Conservation (phyloP, 305 asterid species). For the Plantago coronopus region DNA sequence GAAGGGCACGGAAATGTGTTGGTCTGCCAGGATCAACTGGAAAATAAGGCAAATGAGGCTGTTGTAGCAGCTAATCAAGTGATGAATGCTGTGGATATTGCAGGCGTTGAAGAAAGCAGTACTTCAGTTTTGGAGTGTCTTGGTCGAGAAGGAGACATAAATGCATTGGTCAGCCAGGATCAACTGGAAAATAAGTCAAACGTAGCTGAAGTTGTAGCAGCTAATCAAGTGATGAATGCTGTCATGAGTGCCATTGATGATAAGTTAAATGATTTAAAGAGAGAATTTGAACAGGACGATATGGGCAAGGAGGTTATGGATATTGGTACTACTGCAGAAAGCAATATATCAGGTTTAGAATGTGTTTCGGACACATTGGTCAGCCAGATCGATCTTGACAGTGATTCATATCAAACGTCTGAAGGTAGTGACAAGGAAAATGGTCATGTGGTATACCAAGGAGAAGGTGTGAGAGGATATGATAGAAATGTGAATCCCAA, state of each 20-base stretch:
- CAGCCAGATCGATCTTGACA: constrained; percentile 19
- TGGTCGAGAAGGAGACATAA: constrained; percentile 20
- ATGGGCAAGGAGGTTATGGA: constrained; percentile 21
- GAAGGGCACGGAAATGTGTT: constrained; percentile 23
- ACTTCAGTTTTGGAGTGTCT: constrained; percentile 18
- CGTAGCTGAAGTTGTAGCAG: constrained; percentile 28
- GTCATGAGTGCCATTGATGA: constrained; percentile 20
- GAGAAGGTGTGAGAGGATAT: constrained; percentile 8
- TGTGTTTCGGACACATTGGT: constrained; percentile 17
- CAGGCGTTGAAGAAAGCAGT: constrained; percentile 24
- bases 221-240: constrained; percentile 27
- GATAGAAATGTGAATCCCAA: constrained; percentile 16
- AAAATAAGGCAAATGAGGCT: constrained; percentile 6
- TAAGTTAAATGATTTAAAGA: constrained; percentile 26
- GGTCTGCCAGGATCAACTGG: constrained; percentile 23
- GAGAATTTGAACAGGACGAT: constrained; percentile 19
- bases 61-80: constrained; percentile 16
- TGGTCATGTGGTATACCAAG: constrained; percentile 18
- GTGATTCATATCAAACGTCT: constrained; percentile 14
- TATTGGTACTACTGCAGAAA: constrained; percentile 23
- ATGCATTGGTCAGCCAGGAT: constrained; percentile 26
- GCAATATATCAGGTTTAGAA: constrained; percentile 16
- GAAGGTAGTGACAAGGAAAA: constrained; percentile 32
- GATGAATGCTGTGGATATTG: constrained; percentile 23
- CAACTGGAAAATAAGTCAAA: constrained; percentile 14